These are phyloP conservation scores for Ophiostoma sp. DNA, from an alignment of 2,329 filamentous ascomycete species.

Conservation along the genomic window DNA sequence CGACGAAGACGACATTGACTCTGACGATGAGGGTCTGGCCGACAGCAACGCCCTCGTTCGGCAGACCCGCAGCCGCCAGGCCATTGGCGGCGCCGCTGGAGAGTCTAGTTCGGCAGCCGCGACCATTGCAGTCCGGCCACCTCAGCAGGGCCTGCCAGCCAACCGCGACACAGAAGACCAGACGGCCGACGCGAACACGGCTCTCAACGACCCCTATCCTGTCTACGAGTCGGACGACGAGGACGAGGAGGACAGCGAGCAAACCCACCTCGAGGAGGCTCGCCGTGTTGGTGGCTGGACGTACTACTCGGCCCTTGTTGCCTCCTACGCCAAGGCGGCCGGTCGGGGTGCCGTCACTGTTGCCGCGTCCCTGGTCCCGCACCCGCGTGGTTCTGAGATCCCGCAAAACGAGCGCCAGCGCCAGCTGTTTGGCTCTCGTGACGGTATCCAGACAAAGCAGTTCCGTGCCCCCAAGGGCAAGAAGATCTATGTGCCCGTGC, in stretches of 20 bases:
- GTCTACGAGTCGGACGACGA: slow-evolving; percentile 90
- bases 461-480: slow-evolving; percentile 75
- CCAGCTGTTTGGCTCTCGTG: slow-evolving; percentile 47
- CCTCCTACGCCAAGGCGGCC: slow-evolving; percentile 42
- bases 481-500: slow-evolving; percentile 91
- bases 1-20: slow-evolving; percentile 50
- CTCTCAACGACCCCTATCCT: slow-evolving; percentile 64
- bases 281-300: slow-evolving; percentile 68
- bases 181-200: slow-evolving; percentile 47
- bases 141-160: slow-evolving; percentile 34
- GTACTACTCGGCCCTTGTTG: slow-evolving; percentile 60
- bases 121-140: slow-evolving; percentile 18
- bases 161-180: slow-evolving; percentile 75
- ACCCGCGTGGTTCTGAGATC: slow-evolving; percentile 51
- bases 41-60: slow-evolving; percentile 31
- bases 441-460: slow-evolving; percentile 51
- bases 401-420: slow-evolving; percentile 51
- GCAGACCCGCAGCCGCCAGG: slow-evolving; percentile 32
- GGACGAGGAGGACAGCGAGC: slow-evolving; percentile 58
- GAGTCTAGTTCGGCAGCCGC: slow-evolving; percentile 38
- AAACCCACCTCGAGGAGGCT: slow-evolving; percentile 71
- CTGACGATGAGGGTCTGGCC: slow-evolving; percentile 65
- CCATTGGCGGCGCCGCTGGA: slow-evolving; percentile 18
- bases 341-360: slow-evolving; percentile 38
- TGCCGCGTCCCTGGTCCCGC: slow-evolving; percentile 49